Percentiles rank a stretch among this genome's conserved stretches.
phyloP scores from a whole-genome alignment of 208 protist species.

The Acanthamoeba lenticulata region DNA sequence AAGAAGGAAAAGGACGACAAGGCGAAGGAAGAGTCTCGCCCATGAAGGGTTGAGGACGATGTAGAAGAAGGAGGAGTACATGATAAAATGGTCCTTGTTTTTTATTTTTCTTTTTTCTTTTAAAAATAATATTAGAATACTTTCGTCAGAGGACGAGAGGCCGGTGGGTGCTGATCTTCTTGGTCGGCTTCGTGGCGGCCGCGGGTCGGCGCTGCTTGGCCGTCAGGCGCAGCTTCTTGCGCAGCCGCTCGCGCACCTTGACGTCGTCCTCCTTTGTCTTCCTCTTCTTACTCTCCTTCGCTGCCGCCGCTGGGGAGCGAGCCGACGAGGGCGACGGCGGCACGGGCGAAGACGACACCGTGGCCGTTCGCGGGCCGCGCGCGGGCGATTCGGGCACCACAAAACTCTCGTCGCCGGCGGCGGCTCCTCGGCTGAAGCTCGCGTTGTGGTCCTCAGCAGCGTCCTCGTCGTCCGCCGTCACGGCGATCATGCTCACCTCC shows the following conservation, averaged over 20 bases:
- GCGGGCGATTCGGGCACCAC: no score
- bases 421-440: background rate
- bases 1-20: constrained; percentile 43
- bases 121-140: background rate
- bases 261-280: background rate
- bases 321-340: background rate
- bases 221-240: background rate
- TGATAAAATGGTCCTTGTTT: no score
- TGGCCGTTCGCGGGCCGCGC: background rate
- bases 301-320: background rate
- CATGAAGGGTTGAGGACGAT: no score
- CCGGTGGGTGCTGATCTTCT: background rate
- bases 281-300: background rate
- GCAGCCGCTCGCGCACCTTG: constrained; percentile 27
- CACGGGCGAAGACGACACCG: background rate
- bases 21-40: no score
- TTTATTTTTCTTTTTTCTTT: background rate
- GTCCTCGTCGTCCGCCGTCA: background rate
- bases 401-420: background rate
- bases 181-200: background rate
- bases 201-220: background rate
- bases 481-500: background rate
- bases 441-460: background rate
- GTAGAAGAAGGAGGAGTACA: background rate
- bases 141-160: background rate